These are phyloP conservation scores for Akanthomyces muscarius DNA, from an alignment of 2,329 filamentous ascomycete species.

Conservation along the genomic window DNA sequence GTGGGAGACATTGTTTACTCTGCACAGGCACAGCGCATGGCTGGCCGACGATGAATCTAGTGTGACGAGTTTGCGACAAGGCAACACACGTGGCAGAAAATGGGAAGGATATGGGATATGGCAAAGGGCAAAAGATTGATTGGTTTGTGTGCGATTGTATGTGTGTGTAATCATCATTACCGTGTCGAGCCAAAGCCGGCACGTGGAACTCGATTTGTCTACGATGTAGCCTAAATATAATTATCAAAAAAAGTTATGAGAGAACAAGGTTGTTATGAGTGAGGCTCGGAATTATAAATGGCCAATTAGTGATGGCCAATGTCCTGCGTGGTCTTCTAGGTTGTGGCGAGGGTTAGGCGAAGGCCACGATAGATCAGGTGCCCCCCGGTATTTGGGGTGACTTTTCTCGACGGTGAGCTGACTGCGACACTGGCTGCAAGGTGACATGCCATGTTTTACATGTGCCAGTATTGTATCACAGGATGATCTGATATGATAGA, in stretches of 20 bases:
- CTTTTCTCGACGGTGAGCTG: neutral
- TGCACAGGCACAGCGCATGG: neutral
- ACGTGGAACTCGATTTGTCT: slow-evolving; percentile 2
- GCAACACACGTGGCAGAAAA: neutral
- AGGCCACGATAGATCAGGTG: neutral
- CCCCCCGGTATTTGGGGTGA: neutral
- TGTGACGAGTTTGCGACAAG: slow-evolving; percentile 1
- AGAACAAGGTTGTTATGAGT: neutral
- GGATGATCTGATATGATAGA: neutral
- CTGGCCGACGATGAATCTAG: slow-evolving; percentile 1
- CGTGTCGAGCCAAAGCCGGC: neutral
- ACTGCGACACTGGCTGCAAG: neutral
- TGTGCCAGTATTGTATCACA: neutral
- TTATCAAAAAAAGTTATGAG: neutral
- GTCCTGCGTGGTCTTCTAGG: neutral
- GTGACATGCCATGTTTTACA: neutral
- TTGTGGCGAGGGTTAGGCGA: neutral
- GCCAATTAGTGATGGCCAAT: neutral
- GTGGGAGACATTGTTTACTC: neutral
- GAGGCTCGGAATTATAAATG: neutral
- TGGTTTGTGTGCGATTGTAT: slow-evolving; percentile 11
- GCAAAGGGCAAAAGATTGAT: slow-evolving; percentile 4
- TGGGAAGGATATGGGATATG: neutral
- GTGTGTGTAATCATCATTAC: slow-evolving; percentile 10
- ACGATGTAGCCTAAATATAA: neutral